Base-by-base conservation (phyloP, 768 basidiomycete genomes). In the Suillus bovinus region DNA sequence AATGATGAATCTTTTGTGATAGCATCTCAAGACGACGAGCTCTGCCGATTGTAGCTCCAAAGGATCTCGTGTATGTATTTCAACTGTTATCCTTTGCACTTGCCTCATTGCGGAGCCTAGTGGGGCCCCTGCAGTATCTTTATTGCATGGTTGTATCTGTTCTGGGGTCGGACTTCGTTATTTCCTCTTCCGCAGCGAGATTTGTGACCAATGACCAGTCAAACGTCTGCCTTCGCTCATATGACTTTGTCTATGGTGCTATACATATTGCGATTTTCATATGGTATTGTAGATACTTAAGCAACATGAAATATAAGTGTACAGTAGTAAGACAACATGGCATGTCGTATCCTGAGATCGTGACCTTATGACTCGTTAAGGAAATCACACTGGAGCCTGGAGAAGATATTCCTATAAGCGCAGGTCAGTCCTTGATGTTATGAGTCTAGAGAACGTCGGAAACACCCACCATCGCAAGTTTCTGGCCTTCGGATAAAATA, bases 1-100 rank as follows among this genome's bases (percentile, higher is more conserved):
- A 65, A 68, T 44, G 77, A 77, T 9, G 77, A 77, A 33, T 33
- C 33, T 33, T 33, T 33, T 33, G 33, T 33, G 33, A 33, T 33
- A 1, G 63, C 46, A 62, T 55, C 24, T 62, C 68, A n/a, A 74
- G 77, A 10, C 70, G 75, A 31, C 67, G 60, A 13, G 76, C 77
- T 1, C 60, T 76, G 5, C 11, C 5, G n/a, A 70, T 77, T 39
- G 55, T 68, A 27, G 57, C 55, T 68, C 61, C 1, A 61, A 69
- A 53, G 65, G 68, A 17, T 69, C 63, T 11, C 61, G 67, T 2
- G n/a, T n/a, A 57, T n/a, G 66, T 27, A 24, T 59, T 68, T 14
- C 67, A 61, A 3, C 13, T 66, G 31, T 62, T 67, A 63, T 68
- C 67, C 3, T 46, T 67, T 20, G 42, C 34, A 1, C 61, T 65